Conservation (phyloP, 495 filamentous ascomycete genomes). For the Rusavskia elegans region DNA sequence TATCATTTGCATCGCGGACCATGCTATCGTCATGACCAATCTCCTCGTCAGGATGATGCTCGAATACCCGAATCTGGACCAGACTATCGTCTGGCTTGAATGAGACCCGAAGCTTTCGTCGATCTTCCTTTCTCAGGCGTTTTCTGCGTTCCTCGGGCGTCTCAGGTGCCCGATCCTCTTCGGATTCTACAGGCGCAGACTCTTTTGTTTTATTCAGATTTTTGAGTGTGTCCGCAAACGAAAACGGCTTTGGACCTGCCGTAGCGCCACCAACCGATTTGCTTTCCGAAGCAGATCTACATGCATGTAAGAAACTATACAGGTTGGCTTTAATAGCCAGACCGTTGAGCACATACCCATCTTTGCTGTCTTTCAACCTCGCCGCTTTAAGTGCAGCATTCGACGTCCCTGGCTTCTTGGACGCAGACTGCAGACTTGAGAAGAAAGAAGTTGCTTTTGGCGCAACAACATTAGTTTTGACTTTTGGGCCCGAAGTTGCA, state of each 20-base stretch:
- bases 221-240: conserved; percentile 44
- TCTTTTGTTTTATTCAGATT: conserved; percentile 51
- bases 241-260: conserved; percentile 31
- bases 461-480: conserved; percentile 31
- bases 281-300: conserved; percentile 22
- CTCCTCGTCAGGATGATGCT: conserved; percentile 69
- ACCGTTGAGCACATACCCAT: conserved; percentile 3
- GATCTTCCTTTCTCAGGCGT: conserved; percentile 62
- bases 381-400: conserved; percentile 24
- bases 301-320: conserved; percentile 7
- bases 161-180: conserved; percentile 44
- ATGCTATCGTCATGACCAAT: conserved; percentile 50
- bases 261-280: conserved; percentile 22
- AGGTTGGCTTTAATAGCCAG: neutral
- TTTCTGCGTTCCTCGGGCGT: conserved; percentile 59
- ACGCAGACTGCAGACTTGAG: conserved; percentile 39
- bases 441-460: conserved; percentile 45
- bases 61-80: conserved; percentile 55
- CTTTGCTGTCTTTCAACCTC: conserved; percentile 13
- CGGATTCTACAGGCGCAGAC: conserved; percentile 32
- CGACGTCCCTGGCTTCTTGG: conserved; percentile 43
- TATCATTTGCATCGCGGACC: conserved; percentile 52
- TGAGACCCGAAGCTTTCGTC: conserved; percentile 51
- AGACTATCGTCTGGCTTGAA: conserved; percentile 63
- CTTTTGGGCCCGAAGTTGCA: conserved; percentile 21